Evolutionary conservation across 495 filamentous ascomycete species (phyloP), one percentile per base, ranked within the genome.

Genomic region (Cercophora newfieldiana): DNA sequence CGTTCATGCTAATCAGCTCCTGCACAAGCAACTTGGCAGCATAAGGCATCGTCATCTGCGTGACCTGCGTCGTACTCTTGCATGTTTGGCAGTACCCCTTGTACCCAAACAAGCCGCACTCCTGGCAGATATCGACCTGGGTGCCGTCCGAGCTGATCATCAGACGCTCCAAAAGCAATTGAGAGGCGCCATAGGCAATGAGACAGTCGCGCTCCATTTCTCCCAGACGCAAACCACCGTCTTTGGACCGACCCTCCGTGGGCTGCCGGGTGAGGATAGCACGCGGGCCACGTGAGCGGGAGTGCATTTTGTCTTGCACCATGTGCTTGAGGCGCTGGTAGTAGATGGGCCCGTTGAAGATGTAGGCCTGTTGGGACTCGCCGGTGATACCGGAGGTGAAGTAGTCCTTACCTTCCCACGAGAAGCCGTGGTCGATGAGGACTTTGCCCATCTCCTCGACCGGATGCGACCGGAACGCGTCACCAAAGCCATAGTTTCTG

Each of bases 291-390:
- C 91, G 89, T 10, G 93, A 87, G 61, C 95, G 93, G 8, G 93
- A 92, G 78, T 99, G 95, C 94, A 99, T 97, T 84, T 99, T 99
- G 72, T 99, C 95, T 75, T 97, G 92, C 30, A 99, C 95, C 95
- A 99, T 99, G 86, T 99, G 95, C 86, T 98, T 99, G 50, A 99
- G 88, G 71, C 97, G 97, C 83, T 99, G 95, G 84, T 99, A 99
- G 84, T 96, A 99, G 78, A 97, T 98, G 3, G 95, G 95, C 0
- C 95, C 95, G 71, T 94, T 96, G 85, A 97, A 99, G 77, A 99
- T 94, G 74, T 99, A 98, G 44, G 93, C 93, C 53, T 94, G 91
- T 21, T 97, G 84, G 1, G 90, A 84, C 79, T 98, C 94, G 71
- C 95, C 95, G 0, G 96, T 98, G 75, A 98, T 97, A 53, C 94